Percentiles rank a stretch among this genome's conserved stretches.
Evolutionary conservation across 2,329 filamentous ascomycete genomes (phyloP).

Genomic region (Leptographium lundbergii): DNA sequence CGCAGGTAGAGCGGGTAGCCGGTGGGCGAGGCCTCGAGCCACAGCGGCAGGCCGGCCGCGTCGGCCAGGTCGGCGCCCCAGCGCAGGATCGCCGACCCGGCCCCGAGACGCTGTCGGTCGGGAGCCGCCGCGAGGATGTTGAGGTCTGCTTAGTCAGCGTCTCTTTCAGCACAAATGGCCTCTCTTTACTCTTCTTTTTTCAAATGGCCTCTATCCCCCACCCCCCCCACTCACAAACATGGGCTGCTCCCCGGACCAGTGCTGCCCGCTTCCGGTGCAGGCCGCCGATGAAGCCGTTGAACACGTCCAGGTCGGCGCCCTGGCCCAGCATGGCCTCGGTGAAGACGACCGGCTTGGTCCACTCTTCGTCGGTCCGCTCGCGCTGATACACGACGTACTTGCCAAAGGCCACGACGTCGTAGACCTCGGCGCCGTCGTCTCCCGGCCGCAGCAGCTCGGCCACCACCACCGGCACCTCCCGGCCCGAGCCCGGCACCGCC

Average conservation of each 20-base stretch:
- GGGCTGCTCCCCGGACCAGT: constrained; percentile 14
- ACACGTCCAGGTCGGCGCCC: constrained; percentile 11
- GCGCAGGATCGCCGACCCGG: constrained; percentile 16
- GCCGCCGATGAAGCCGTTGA: constrained; percentile 15
- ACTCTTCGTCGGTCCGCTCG: constrained; percentile 15
- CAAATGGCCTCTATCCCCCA: neutral
- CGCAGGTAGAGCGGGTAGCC: constrained; percentile 18
- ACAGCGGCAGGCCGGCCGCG: constrained; percentile 12
- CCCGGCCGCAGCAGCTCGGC: constrained; percentile 15
- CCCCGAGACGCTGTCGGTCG: constrained; percentile 14
- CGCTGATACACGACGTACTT: constrained; percentile 15
- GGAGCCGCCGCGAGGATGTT: constrained; percentile 14
- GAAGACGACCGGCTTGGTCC: constrained; percentile 10
- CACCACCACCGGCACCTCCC: constrained; percentile 12
- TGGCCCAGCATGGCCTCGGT: constrained; percentile 13
- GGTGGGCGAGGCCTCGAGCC: constrained; percentile 16
- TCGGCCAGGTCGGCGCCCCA: constrained; percentile 17
- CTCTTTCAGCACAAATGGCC: neutral
- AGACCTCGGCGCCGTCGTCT: constrained; percentile 1
- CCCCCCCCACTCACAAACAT: constrained; percentile 12
- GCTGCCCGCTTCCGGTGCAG: constrained; percentile 11
- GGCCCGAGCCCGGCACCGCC: neutral
- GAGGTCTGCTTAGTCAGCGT: constrained; percentile 12
- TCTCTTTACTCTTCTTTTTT: neutral
- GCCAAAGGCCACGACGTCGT: constrained; percentile 18